Percentiles rank a stretch among this genome's conserved stretches.
These are phyloP conservation scores for Agroathelia rolfsii DNA, from an alignment of 1,284 basidiomycete genomes.

Conservation along the genomic window DNA sequence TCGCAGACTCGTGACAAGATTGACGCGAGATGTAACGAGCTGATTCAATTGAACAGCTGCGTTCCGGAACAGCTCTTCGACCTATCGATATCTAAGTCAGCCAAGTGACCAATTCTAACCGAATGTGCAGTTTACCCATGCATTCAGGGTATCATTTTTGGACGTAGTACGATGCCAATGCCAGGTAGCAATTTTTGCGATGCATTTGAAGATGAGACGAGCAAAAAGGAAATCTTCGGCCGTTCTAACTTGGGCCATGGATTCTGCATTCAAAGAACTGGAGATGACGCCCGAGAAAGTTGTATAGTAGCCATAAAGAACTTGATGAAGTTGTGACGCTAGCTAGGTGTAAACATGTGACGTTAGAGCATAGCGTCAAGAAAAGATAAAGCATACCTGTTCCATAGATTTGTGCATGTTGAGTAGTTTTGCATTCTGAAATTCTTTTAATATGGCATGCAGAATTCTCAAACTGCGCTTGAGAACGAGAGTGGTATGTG, in stretches of 20 bases:
- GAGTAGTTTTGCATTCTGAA: conserved; percentile 56
- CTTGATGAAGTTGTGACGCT: conserved; percentile 37
- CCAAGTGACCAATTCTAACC: conserved; percentile 3
- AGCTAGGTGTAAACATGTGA: conserved; percentile 31
- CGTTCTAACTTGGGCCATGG: conserved; percentile 27
- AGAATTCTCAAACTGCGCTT: conserved; percentile 52
- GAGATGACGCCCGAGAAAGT: conserved; percentile 33
- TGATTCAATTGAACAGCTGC: conserved; percentile 45
- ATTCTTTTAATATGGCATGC: conserved; percentile 58
- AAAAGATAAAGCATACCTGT: conserved; percentile 27
- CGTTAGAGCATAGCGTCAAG: conserved; percentile 2
- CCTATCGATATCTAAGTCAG: conserved; percentile 25
- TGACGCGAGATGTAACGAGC: conserved; percentile 40
- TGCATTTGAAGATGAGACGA: conserved; percentile 62
- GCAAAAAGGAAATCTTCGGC: conserved; percentile 47
- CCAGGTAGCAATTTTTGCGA: conserved; percentile 59
- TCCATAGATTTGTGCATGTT: conserved; percentile 56
- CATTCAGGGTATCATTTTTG: conserved; percentile 30
- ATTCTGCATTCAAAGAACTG: conserved; percentile 23
- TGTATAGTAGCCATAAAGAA: conserved; percentile 51
- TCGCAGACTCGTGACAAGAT: conserved; percentile 26
- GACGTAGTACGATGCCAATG: conserved; percentile 47
- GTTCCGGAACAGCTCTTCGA: conserved; percentile 48
- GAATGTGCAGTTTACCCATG: conserved; percentile 38
- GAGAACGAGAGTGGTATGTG: conserved; percentile 39